phyloP scores from a whole-genome alignment of 2,329 filamentous ascomycete species.

The Aspergillus sp. region DNA sequence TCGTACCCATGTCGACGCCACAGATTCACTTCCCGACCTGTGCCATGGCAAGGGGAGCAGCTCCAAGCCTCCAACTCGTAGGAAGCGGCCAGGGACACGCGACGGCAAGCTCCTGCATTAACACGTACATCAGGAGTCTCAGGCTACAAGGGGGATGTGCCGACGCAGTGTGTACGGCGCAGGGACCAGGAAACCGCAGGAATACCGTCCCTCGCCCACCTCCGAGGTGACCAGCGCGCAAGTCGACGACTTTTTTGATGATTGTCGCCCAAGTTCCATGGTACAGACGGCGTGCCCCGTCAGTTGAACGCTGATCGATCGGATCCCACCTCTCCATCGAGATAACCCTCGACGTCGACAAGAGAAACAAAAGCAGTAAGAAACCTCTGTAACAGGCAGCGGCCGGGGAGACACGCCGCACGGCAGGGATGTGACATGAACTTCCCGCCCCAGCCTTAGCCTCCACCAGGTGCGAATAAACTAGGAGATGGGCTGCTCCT shows the following conservation, averaged over 20 bases:
- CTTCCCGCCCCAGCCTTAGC: slow-evolving; percentile 4
- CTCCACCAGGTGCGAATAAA: background rate
- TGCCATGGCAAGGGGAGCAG: background rate
- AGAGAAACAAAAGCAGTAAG: background rate
- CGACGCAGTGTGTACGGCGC: background rate
- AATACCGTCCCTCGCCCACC: background rate
- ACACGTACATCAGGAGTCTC: background rate
- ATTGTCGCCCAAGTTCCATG: slow-evolving; percentile 1
- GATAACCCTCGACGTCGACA: background rate
- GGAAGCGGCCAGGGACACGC: background rate
- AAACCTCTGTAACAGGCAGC: background rate
- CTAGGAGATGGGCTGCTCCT: background rate
- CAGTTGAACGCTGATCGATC: slow-evolving; percentile 10
- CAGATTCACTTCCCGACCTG: slow-evolving; percentile 1
- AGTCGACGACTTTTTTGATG: background rate
- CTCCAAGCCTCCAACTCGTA: too few relatives aligned
- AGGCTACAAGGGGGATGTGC: background rate
- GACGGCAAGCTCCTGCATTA: slow-evolving; percentile 5
- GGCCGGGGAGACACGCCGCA: background rate
- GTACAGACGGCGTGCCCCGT: slow-evolving; percentile 5
- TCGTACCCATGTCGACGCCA: background rate
- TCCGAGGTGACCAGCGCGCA: background rate
- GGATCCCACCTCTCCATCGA: slow-evolving; percentile 9
- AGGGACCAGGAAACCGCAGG: background rate
- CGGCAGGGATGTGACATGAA: slow-evolving; percentile 9